Base-by-base conservation (phyloP, 371 early-diverging fungal species). In the Coemansia sp. region DNA sequence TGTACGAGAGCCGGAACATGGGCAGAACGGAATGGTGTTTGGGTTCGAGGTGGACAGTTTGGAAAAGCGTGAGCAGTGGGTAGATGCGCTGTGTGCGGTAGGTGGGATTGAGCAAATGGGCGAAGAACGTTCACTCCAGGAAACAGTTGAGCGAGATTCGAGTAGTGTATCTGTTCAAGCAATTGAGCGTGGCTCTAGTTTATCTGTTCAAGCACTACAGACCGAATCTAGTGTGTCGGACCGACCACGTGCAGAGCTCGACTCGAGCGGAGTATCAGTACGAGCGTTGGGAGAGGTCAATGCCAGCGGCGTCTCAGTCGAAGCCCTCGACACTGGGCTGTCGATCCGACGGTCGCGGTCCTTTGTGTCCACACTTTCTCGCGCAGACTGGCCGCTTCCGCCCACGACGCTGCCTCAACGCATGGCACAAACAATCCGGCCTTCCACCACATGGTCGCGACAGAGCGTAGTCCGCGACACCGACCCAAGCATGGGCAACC, bases 371-470 rank as follows among this genome's bases (percentile, higher is more conserved):
- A 58, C 58, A 1, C 50, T 77, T n/a, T 71, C 77, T 54, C 66
- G 68, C 6, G 58, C 62, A 20, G 72, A 77, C 16, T 77, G 77
- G 77, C 77, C 77, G 2, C 20, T 75, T 61, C 75, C 75, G 21
- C 75, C 75, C 14, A 54, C 65, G 9, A 67, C 71, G 18, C 37
- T 71, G 30, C 77, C 68, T 12, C n/a, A 48, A 23, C 56, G 23
- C 20, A 16, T 16, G 14, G 20, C 8, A 14, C 50, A 40, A 48
- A 16, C 12, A 3, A n/a, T 44, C 16, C 44, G 44, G 44, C 37
- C 37, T 3, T 37, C 37, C 8, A 37, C 37, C 2, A 9, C 37
- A 37, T 37, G 37, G 37, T 9, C 37, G 37, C 37, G 37, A 8
- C 37, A 37, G 9, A 37, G 37, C 37, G 37, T 9, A 9, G 37